Percentiles rank a stretch among this genome's conserved stretches.
phyloP scores from a whole-genome alignment of 331 rosid genomes.

The Malus hybrid region DNA sequence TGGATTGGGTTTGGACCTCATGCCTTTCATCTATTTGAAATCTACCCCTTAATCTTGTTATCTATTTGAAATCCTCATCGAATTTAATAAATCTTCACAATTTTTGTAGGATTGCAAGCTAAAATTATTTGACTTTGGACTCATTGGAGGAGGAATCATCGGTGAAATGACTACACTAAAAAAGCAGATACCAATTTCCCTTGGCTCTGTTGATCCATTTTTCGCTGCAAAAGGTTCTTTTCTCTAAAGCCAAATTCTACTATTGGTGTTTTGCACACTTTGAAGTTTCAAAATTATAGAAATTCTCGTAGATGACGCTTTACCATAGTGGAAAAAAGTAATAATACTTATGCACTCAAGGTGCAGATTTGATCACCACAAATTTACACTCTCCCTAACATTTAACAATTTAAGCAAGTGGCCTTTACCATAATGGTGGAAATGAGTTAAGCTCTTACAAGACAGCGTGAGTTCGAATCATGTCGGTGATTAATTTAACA shows the following conservation, averaged over 20 bases:
- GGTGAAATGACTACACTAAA: conserved; percentile 20
- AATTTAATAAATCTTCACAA: not conserved
- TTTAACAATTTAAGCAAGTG: no score
- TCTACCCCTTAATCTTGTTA: not conserved
- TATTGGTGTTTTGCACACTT: not conserved
- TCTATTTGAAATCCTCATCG: not conserved
- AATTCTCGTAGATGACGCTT: no score
- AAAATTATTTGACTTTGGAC: conserved; percentile 32
- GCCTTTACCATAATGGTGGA: no score
- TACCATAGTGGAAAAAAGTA: no score
- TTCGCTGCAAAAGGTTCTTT: conserved; percentile 30
- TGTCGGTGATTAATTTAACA: rapidly evolving
- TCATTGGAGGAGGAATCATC: conserved; percentile 9
- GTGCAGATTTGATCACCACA: no score
- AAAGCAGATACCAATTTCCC: conserved; percentile 21
- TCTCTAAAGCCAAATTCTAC: not conserved
- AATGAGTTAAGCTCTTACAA: no score
- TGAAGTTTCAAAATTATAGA: not conserved
- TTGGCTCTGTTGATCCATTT: conserved; percentile 35
- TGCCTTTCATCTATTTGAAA: not conserved
- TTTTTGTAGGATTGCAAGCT: conserved; percentile 44
- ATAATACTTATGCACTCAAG: no score
- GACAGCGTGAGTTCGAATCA: rapidly evolving
- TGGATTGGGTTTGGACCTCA: conserved; percentile 42
- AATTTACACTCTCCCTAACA: no score